These are phyloP conservation scores for Trametes gibbosa DNA, from an alignment of 768 basidiomycete genomes.

Conservation along the genomic window DNA sequence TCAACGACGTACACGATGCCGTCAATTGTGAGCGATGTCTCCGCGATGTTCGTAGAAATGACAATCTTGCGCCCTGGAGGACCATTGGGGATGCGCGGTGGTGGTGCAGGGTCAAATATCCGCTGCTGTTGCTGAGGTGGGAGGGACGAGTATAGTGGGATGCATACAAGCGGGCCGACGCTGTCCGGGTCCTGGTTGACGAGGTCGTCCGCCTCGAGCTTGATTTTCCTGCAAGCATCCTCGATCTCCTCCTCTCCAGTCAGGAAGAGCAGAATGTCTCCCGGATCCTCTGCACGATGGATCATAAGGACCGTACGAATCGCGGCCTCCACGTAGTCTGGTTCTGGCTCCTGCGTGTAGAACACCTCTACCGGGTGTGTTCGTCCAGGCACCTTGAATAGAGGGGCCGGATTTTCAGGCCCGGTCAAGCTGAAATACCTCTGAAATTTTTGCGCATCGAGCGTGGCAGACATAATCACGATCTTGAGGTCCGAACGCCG, in stretches of 20 bases:
- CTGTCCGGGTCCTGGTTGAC: slow-evolving; percentile 63
- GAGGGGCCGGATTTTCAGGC: slow-evolving; percentile 21
- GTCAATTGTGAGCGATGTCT: slow-evolving; percentile 96
- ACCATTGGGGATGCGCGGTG: slow-evolving; percentile 55
- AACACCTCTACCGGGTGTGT: slow-evolving; percentile 94
- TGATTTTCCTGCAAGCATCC: slow-evolving; percentile 92
- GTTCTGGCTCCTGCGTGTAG: slow-evolving; percentile 89
- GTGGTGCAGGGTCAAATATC: slow-evolving; percentile 90
- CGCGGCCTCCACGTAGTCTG: slow-evolving; percentile 95
- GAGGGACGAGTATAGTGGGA: slow-evolving; percentile 93
- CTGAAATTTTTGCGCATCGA: slow-evolving; percentile 96
- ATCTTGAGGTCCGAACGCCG: slow-evolving; percentile 88
- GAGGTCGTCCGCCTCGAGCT: slow-evolving; percentile 85
- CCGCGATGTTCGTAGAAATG: slow-evolving; percentile 95
- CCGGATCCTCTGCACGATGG: slow-evolving; percentile 90
- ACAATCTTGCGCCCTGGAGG: slow-evolving; percentile 92
- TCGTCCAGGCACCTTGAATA: slow-evolving; percentile 31
- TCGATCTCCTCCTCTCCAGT: slow-evolving; percentile 99
- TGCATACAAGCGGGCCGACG: slow-evolving; percentile 84
- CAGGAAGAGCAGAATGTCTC: slow-evolving; percentile 91
- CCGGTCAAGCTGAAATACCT: slow-evolving; percentile 69
- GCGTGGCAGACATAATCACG: slow-evolving; percentile 97
- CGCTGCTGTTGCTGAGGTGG: slow-evolving; percentile 94
- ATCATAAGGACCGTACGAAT: slow-evolving; percentile 97
- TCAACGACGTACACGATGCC: slow-evolving; percentile 99